Base-by-base conservation (phyloP, 2,329 filamentous ascomycete genomes). In the Nemania bipapillata region DNA sequence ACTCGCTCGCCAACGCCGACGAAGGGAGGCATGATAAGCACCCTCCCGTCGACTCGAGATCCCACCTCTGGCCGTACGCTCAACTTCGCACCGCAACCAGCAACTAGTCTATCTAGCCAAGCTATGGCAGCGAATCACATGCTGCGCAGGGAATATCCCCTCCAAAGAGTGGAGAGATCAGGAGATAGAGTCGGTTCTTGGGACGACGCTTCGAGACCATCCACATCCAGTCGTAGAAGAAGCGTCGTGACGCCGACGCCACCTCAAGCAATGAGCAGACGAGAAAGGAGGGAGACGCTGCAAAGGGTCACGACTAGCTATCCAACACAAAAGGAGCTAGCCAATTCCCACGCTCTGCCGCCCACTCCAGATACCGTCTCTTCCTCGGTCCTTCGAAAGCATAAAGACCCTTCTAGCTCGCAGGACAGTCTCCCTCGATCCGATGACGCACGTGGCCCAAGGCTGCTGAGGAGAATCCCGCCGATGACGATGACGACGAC, bases 381-480 rank as follows among this genome's bases (percentile, higher is more conserved):
- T 1, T 87, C 85, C 1, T 85, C 85, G 1, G 87, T 86, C 0
- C 79, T 89, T 49, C 74, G 72, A 60, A 76, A 74, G 22, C 75
- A 77, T 26, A 64, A 74, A 20, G 61, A 68, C 26, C 66, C 63
- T 8, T 72, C 74, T 5, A 70, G 68, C 52, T 77, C 75, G 26
- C 72, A 77, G 55, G 75, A 77, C 53, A 77, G 75, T 30, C 72
- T 78, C 22, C 37, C 45, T 20, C 71, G 63, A 28, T 68, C 68
- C 8, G 61, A 66, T 20, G 71, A 66, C 50, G 57, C 63, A 28
- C 52, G 57, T 22, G 50, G 47, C 22, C 42, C 54, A 8, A 66
- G 70, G 94, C 94, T 22, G 93, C 93, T 28, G 86, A 92, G 81
- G 90, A 97, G 81, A 87, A 92, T 75, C 89, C 88, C 54, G 88